phyloP scores from a whole-genome alignment of 208 protist species.

The Trichomonas gallinae region DNA sequence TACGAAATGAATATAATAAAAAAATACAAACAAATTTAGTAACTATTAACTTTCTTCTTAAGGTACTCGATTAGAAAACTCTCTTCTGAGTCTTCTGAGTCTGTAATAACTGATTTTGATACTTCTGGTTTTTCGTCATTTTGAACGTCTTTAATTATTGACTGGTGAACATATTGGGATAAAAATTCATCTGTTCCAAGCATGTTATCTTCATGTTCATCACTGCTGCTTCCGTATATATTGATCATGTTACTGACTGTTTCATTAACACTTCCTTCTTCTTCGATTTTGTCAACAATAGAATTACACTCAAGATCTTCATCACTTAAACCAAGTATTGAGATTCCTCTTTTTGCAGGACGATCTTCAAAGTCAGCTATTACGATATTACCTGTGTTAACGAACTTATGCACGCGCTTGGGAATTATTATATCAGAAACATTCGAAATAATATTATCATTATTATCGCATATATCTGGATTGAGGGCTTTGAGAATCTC shows the following conservation, averaged over 20 bases:
- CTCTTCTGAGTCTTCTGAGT: not conserved
- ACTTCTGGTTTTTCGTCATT: not conserved
- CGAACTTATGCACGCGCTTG: not conserved
- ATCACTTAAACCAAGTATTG: not conserved
- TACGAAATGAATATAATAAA: not conserved
- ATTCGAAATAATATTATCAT: not conserved
- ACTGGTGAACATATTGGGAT: not conserved
- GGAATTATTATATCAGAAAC: not conserved
- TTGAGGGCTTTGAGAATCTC: not conserved
- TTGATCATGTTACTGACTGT: not conserved
- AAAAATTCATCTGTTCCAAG: not conserved
- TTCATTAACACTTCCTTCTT: not conserved
- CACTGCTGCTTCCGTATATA: not conserved
- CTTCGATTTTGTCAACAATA: not conserved
- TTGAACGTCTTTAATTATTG: not conserved
- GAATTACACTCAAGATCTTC: not conserved
- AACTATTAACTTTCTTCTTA: not conserved
- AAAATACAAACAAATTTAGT: not conserved
- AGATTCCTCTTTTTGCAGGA: not conserved
- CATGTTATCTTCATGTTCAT: not conserved
- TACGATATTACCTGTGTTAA: not conserved
- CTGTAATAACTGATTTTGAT: not conserved
- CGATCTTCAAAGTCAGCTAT: not conserved
- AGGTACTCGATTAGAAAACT: not conserved
- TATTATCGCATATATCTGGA: not conserved